Percentiles rank a stretch among this genome's conserved stretches.
phyloP scores from a whole-genome alignment of 805 yeast species.

The Isabelozyma pseudorhagii region DNA sequence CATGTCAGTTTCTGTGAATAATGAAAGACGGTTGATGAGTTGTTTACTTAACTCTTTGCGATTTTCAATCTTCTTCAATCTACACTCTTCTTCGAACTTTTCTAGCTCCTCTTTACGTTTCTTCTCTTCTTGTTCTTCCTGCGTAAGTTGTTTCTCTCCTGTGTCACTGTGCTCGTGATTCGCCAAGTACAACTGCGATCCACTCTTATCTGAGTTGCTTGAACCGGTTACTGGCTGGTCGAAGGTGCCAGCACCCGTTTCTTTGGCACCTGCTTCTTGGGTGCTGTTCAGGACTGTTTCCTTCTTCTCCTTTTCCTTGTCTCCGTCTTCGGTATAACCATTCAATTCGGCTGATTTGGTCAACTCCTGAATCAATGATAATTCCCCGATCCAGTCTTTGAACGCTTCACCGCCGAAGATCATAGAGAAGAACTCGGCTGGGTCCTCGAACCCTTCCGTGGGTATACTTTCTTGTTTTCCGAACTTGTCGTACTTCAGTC shows the following conservation, averaged over 20 bases:
- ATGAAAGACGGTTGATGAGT: constrained; percentile 45
- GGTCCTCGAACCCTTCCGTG: constrained; percentile 70
- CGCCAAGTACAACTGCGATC: constrained; percentile 10
- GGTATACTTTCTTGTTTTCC: constrained; percentile 70
- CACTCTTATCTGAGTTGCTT: background rate
- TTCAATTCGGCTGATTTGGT: constrained; percentile 41
- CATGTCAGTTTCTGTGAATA: constrained; percentile 43
- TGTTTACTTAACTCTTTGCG: constrained; percentile 60
- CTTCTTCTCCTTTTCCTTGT: constrained; percentile 19
- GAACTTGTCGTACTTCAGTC: constrained; percentile 68
- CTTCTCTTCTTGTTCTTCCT: constrained; percentile 41
- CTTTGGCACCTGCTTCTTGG: constrained; percentile 5
- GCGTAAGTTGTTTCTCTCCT: constrained; percentile 12
- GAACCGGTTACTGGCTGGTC: background rate
- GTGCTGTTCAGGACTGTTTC: constrained; percentile 10
- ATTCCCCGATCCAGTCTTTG: constrained; percentile 81
- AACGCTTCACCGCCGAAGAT: constrained; percentile 86
- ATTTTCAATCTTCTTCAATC: constrained; percentile 60
- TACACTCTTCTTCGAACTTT: constrained; percentile 74
- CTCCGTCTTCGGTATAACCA: constrained; percentile 31
- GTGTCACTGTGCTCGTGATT: constrained; percentile 3
- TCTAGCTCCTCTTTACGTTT: constrained; percentile 51
- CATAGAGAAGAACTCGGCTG: constrained; percentile 75
- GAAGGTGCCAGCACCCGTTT: background rate
- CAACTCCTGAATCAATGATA: constrained; percentile 46